Evolutionary conservation across 495 filamentous ascomycete genomes (phyloP).

Genomic region (Neurospora sp.): DNA sequence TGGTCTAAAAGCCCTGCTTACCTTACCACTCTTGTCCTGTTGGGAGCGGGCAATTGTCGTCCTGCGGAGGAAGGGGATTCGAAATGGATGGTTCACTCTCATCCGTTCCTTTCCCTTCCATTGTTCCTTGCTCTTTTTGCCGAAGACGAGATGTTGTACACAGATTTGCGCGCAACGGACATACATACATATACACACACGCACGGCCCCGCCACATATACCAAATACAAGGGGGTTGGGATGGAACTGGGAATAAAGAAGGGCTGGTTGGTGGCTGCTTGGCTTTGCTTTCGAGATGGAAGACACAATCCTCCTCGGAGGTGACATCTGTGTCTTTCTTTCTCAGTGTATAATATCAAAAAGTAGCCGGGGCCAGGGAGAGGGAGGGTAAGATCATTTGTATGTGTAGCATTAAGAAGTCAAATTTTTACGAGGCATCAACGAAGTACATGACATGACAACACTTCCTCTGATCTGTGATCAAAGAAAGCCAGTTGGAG

Average conservation of each 20-base stretch:
- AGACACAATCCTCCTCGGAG: background rate
- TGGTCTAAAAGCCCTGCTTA: background rate
- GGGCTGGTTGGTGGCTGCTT: background rate
- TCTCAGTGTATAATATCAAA: conserved; percentile 8
- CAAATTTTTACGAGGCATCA: background rate
- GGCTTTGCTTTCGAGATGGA: background rate
- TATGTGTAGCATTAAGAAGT: background rate
- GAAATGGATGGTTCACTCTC: background rate
- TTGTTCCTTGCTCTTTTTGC: background rate
- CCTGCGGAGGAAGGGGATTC: background rate
- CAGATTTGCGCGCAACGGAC: background rate
- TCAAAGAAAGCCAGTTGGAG: too few species aligned
- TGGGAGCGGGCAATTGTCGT: background rate
- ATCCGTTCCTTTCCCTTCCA: background rate
- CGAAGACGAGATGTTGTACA: background rate
- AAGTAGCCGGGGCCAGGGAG: background rate
- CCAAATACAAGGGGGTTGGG: background rate
- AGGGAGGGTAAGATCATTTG: background rate
- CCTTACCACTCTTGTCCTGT: background rate
- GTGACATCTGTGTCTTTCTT: background rate
- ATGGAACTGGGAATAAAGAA: background rate
- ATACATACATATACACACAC: background rate
- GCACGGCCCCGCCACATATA: background rate
- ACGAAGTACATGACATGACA: background rate
- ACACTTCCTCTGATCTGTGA: background rate